Base-by-base conservation (phyloP, 2,329 filamentous ascomycete species). In the Trichoderma sp. region DNA sequence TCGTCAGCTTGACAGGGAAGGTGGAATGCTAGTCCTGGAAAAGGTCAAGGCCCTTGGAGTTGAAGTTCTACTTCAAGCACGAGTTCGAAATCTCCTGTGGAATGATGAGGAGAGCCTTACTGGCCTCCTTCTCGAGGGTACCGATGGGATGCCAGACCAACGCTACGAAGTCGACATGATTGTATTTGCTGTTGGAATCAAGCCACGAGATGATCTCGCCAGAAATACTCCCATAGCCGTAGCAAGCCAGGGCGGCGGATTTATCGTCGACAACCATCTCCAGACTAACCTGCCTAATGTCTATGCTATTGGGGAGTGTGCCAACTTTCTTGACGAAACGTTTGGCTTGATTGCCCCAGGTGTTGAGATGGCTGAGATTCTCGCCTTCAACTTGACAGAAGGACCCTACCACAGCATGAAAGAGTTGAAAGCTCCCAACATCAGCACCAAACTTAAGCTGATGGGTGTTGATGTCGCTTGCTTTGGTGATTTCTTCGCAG, bases 401-500 rank as follows among this genome's bases (percentile, higher is more conserved):
- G 91, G 92, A 35, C 90, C 90, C 75, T 84, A 87, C 2, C 91
- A 94, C 75, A 79, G 87, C 7, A 87, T 87, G 2, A 84, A 91
- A 35, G 83, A 82, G 34, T 97, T 96, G 83, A 92, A 92, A 77
- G 82, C 89, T 5, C 94, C 93, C 0, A 93, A 97, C 77, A 82
- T 97, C 48, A 97, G 93, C 82, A 97, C 93, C 0, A 97, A 97
- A 77, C 82, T 97, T 34, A 97, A 97, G 82, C 83, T 97, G 0
- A 84, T 97, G 0, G 93, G 93, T 0, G 92, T 97, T 9, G 92
- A 97, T 71, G 94, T 97, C 5, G 94, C 94, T 19, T 95, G 92
- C 74, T 97, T 97, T 75, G 93, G 94, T 0, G 94, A 97, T 76
- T 97, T 94, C 82, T 97, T 97, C 72, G 93, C 93, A 0, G 93